phyloP scores from a whole-genome alignment of 2,329 filamentous ascomycete species.

The Aspergillus arachidicola region DNA sequence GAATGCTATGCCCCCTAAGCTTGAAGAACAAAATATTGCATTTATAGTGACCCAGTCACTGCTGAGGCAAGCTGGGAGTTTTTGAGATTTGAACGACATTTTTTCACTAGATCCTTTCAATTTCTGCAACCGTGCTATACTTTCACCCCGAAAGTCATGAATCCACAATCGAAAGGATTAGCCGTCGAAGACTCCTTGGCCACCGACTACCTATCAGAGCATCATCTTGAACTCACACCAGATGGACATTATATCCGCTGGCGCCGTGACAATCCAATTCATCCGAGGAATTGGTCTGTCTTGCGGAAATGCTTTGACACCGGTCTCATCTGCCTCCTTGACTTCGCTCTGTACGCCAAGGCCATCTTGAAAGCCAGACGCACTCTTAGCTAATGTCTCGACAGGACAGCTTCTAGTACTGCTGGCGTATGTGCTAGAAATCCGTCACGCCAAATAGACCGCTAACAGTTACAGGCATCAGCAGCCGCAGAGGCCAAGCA shows the following conservation, averaged over 20 bases:
- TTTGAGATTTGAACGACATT: too few species aligned
- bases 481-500: neutral
- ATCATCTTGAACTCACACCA: neutral
- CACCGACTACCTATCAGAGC: neutral
- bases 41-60: too few species aligned
- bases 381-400: neutral
- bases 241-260: neutral
- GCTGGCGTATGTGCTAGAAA: neutral
- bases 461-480: neutral
- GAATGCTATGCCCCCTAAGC: too few species aligned
- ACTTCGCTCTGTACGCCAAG: neutral
- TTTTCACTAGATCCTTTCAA: too few species aligned
- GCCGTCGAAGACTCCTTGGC: neutral
- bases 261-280: neutral
- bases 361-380: neutral
- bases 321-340: neutral
- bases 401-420: neutral
- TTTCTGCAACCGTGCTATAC: neutral
- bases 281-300: neutral
- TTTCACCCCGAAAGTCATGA: neutral
- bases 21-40: too few species aligned
- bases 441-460: rapidly evolving
- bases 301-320: neutral
- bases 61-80: too few species aligned
- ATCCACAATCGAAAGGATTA: neutral